Base-by-base conservation (phyloP, 495 filamentous ascomycete genomes). In the Massariosphaeria phaeospora region DNA sequence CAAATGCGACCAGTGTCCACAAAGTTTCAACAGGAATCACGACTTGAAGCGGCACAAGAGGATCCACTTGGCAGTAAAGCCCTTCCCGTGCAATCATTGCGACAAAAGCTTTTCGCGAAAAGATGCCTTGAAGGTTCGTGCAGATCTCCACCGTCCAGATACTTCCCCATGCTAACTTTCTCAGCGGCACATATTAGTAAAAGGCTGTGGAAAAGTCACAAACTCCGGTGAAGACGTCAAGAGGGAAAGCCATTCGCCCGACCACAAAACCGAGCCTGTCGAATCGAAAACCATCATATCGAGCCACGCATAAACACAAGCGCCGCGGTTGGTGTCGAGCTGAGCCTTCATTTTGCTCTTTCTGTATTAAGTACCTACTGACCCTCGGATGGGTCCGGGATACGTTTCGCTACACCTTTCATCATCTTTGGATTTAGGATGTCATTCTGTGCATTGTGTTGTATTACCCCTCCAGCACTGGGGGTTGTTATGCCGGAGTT, bases 61-160 rank as follows among this genome's bases (percentile, higher is more conserved):
- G 50, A 98, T 98, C 50, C 93, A 98, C 70, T 72, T 97, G 41
- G 86, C 89, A 0, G 86, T 97, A 41, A 98, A 98, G 75, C 93
- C 93, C 0, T 97, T 89, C 68, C 91, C 93, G 0, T 98, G 93
- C 65, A 78, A 69, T 10, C 83, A 88, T 62, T 98, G 93, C 65
- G 90, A 96, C 27, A 98, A 97, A 80, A 93, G 88, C 69, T 98
- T 98, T 62, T 95, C 89, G 17, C 75, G 93, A 34, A 98, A 96
- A 69, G 93, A 98, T 75, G 93, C 93, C 17, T 76, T 98, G 12
- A 98, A 98, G 86, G 93, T 97, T 64, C 54, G 77, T 68, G 25
- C 47, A 27, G 42, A 55, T 60, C 39, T 46, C 35, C 24, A 52
- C 34, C 38, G 10, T 21, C 15, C 24, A 21, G 8, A 31, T 50